Evolutionary conservation across 176 grass and related monocot species (phyloP).

Genomic region (Saccharum spontaneum): DNA sequence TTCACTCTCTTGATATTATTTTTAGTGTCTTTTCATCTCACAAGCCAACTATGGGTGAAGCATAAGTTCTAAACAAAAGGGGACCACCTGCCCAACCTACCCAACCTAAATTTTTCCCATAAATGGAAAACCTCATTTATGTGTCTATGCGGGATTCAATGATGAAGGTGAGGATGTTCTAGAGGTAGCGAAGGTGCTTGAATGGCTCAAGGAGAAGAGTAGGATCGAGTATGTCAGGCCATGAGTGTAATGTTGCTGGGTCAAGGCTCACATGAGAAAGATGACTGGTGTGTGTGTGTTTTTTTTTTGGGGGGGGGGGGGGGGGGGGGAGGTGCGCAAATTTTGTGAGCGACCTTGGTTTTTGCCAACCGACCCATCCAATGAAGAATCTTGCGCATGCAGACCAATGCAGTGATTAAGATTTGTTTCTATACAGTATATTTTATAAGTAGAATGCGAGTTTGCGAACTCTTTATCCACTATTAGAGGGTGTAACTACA

Average conservation of each 20-base stretch:
- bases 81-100: neutral
- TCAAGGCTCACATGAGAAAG: neutral
- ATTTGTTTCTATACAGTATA: slow-evolving; percentile 2
- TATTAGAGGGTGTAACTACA: neutral
- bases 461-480: neutral
- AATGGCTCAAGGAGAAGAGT: slow-evolving; percentile 91
- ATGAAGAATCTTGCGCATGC: neutral
- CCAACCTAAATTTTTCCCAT: neutral
- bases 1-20: neutral
- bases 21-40: neutral
- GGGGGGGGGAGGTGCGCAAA: neutral
- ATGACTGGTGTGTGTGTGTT: neutral
- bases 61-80: neutral
- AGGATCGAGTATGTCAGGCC: slow-evolving; percentile 58
- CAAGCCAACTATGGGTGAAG: neutral
- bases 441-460: slow-evolving; percentile 24
- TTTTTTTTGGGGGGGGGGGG: too few species aligned
- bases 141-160: neutral
- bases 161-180: slow-evolving; percentile 77
- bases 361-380: neutral
- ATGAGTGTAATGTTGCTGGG: slow-evolving; percentile 4
- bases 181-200: slow-evolving; percentile 83
- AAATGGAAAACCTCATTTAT: neutral
- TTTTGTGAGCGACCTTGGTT: slow-evolving; percentile 1
- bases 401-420: neutral